phyloP scores from a whole-genome alignment of 257 asterid species.

The Nicotiana obtusifolia region DNA sequence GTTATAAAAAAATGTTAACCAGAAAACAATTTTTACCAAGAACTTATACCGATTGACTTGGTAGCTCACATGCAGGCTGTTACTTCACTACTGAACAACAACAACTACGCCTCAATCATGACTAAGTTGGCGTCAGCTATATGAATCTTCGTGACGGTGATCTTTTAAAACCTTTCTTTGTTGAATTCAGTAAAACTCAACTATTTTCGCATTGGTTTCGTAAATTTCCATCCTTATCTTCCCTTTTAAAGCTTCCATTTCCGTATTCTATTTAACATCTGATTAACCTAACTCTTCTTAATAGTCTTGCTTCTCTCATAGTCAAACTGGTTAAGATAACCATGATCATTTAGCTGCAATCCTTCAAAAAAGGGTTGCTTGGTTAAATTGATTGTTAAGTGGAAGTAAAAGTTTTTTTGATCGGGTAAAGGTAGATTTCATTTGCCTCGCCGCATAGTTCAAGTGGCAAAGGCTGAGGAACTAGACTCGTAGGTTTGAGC shows the following conservation, averaged over 20 bases:
- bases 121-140: too few species aligned
- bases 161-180: neutral
- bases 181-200: neutral
- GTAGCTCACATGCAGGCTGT: neutral
- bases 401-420: neutral
- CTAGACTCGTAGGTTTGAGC: too few species aligned
- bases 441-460: too few species aligned
- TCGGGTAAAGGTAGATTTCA: too few species aligned
- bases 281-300: too few species aligned
- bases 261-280: neutral
- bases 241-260: neutral
- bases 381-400: neutral
- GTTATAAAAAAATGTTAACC: neutral
- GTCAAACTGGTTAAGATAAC: too few species aligned
- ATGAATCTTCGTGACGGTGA: neutral
- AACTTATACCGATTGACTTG: neutral
- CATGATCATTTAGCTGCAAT: neutral
- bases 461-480: too few species aligned
- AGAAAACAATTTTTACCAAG: neutral
- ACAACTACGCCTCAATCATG: neutral
- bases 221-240: neutral
- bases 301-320: too few species aligned
- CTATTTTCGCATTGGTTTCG: neutral
- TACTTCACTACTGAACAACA: neutral
- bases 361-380: neutral